Percentiles rank a stretch among this genome's conserved stretches.
phyloP scores from a whole-genome alignment of 148 eudicot species.

The Silene uniflora region DNA sequence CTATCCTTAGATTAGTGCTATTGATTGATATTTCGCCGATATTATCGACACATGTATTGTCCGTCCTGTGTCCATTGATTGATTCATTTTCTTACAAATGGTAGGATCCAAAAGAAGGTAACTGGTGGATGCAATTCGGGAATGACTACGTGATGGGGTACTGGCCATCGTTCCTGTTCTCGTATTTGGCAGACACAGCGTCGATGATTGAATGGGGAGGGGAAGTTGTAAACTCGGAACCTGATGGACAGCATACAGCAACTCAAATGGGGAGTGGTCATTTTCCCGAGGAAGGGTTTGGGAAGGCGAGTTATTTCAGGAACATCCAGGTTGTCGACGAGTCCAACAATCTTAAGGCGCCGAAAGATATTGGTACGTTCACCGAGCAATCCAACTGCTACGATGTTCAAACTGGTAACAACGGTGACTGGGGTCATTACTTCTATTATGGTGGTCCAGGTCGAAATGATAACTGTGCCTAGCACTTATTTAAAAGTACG shows the following conservation, averaged over 20 bases:
- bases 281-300: conserved; percentile 94
- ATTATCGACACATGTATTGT: too few species aligned
- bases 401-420: conserved; percentile 79
- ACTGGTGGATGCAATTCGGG: conserved; percentile 99
- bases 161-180: conserved; percentile 95
- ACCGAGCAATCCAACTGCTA: conserved; percentile 91
- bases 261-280: conserved; percentile 97
- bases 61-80: background rate
- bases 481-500: conserved; percentile 17
- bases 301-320: conserved; percentile 89
- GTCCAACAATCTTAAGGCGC: conserved; percentile 87
- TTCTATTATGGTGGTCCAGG: conserved; percentile 98
- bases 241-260: conserved; percentile 82
- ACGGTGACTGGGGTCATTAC: conserved; percentile 89
- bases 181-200: conserved; percentile 90
- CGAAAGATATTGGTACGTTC: conserved; percentile 83
- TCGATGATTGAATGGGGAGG: conserved; percentile 99
- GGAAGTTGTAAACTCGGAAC: conserved; percentile 81
- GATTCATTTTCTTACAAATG: background rate
- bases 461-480: conserved; percentile 68
- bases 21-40: conserved; percentile 5
- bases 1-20: conserved; percentile 1
- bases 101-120: conserved; percentile 90
- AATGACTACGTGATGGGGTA: conserved; percentile 74
- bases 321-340: conserved; percentile 86